phyloP scores from a whole-genome alignment of 2,329 filamentous ascomycete genomes.

The Aspergillus bombycis region DNA sequence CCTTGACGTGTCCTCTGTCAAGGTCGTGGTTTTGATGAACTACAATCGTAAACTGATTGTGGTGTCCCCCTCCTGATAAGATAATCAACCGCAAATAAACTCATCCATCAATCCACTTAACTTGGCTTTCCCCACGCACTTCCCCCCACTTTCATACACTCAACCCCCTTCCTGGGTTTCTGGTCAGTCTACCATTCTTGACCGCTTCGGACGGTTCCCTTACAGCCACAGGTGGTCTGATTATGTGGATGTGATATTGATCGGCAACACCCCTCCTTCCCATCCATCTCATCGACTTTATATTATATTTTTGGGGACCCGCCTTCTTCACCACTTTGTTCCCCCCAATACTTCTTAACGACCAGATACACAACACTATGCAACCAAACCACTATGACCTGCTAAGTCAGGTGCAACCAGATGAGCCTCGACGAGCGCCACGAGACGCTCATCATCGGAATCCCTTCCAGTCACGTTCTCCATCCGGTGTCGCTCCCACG shows the following conservation, averaged over 20 bases:
- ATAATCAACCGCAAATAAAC: constrained; percentile 1
- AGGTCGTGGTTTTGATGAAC: not conserved
- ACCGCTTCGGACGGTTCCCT: constrained; percentile 3
- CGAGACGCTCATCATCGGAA: constrained; percentile 37
- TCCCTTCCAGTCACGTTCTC: constrained; percentile 36
- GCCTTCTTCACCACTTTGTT: not conserved
- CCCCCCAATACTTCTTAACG: not conserved
- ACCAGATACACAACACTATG: constrained; percentile 29
- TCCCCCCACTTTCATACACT: not conserved
- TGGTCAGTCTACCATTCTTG: not conserved
- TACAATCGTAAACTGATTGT: not conserved
- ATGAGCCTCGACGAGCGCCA: constrained; percentile 38
- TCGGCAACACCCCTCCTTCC: not conserved
- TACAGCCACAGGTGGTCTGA: constrained; percentile 2
- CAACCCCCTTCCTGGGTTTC: not conserved
- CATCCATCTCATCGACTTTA: not conserved
- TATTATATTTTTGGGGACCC: not conserved
- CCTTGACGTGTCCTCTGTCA: not conserved
- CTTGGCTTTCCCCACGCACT: constrained; percentile 1
- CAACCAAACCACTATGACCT: constrained; percentile 45
- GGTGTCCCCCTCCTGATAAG: not conserved
- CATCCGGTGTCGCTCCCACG: constrained; percentile 38
- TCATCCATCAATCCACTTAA: not conserved
- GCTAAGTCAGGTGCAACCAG: constrained; percentile 37
- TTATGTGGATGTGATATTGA: not conserved